These are phyloP conservation scores for Suhomyces anneliseae DNA, from an alignment of 1,139 yeast genomes.

Conservation along the genomic window DNA sequence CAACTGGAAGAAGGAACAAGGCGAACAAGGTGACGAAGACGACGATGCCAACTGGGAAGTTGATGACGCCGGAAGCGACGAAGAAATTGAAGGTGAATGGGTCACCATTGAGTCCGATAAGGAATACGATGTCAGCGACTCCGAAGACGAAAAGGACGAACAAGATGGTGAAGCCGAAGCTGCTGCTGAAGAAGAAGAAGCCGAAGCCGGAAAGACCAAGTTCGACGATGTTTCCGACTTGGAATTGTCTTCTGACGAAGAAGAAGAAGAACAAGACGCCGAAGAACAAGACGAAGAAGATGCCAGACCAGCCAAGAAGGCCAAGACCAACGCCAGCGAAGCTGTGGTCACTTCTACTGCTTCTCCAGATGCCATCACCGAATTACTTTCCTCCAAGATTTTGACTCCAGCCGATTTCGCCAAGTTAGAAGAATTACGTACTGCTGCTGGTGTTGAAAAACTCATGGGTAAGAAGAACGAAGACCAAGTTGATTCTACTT, in stretches of 20 bases:
- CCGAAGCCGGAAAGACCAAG: constrained; percentile 17
- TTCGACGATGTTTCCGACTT: constrained; percentile 43
- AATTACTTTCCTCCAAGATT: constrained; percentile 70
- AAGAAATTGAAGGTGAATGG: constrained; percentile 66
- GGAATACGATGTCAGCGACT: constrained; percentile 56
- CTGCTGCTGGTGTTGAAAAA: constrained; percentile 82
- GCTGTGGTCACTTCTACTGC: constrained; percentile 6
- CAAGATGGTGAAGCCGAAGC: constrained; percentile 32
- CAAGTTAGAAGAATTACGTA: constrained; percentile 81
- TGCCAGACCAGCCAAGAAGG: constrained; percentile 28
- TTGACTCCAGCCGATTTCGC: constrained; percentile 98
- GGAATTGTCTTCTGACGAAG: constrained; percentile 37
- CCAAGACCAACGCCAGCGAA: constrained; percentile 14
- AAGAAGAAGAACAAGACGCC: constrained; percentile 27
- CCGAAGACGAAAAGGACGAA: constrained; percentile 38
- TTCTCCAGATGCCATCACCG: constrained; percentile 52
- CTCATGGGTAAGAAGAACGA: constrained; percentile 67
- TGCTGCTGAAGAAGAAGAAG: constrained; percentile 51
- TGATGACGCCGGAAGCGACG: constrained; percentile 40
- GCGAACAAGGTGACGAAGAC: constrained; percentile 42
- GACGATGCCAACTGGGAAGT: constrained; percentile 43
- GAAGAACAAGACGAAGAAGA: constrained; percentile 23
- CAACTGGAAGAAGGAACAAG: constrained; percentile 81
- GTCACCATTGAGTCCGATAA: constrained; percentile 58
- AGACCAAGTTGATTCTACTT: constrained; percentile 77